phyloP scores from a whole-genome alignment of 345 rosid species.

The Carallia pectinifolia region DNA sequence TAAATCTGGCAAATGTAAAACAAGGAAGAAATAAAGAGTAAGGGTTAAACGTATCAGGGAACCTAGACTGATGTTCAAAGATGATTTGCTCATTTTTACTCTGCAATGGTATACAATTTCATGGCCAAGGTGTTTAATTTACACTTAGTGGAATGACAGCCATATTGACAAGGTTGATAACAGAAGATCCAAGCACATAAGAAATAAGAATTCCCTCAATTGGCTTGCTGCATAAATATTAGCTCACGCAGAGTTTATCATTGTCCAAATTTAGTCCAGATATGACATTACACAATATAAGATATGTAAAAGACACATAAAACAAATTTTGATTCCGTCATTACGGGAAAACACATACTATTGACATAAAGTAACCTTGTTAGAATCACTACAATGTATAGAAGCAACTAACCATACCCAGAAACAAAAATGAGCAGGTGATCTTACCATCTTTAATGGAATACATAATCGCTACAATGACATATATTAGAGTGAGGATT shows the following conservation, averaged over 20 bases:
- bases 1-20: too few species aligned
- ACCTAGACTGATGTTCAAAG: too few species aligned
- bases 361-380: neutral
- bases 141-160: neutral
- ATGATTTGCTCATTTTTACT: too few species aligned
- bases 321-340: neutral
- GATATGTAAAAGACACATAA: too few species aligned
- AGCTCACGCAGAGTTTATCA: neutral
- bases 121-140: too few species aligned
- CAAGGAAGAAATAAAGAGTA: too few species aligned
- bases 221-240: neutral
- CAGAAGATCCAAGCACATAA: neutral
- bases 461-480: slow-evolving; percentile 52
- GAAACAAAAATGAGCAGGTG: neutral
- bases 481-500: slow-evolving; percentile 57
- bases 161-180: neutral
- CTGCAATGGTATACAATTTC: too few species aligned
- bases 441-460: slow-evolving; percentile 65
- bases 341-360: neutral
- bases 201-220: too few species aligned
- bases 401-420: neutral
- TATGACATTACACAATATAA: neutral
- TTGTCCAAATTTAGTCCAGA: neutral
- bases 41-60: too few species aligned
- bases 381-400: neutral